Evolutionary conservation across 345 rosid species (phyloP).

Genomic region (Cochlearia excelsa): DNA sequence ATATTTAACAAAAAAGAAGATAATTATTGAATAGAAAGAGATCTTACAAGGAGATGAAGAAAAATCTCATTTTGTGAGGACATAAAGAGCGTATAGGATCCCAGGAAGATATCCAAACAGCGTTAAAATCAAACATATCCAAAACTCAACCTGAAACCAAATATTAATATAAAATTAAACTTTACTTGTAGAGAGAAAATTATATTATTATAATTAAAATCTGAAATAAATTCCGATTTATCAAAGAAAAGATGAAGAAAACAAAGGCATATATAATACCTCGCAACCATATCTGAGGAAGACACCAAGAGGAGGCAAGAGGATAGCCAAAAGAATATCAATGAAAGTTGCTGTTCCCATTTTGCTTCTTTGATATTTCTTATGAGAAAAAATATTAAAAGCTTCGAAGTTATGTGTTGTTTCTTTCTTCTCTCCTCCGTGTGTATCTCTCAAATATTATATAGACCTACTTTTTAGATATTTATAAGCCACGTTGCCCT

Average conservation of each 20-base stretch:
- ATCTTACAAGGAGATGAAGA: slow-evolving; percentile 28
- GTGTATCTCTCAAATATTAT: slow-evolving; percentile 12
- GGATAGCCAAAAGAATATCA: slow-evolving; percentile 67
- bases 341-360: slow-evolving; percentile 60
- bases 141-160: slow-evolving; percentile 57
- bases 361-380: too few species aligned
- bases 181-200: too few species aligned
- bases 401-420: slow-evolving; percentile 7
- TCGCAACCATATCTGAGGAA: slow-evolving; percentile 78
- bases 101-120: slow-evolving; percentile 76
- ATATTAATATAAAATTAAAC: not conserved
- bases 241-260: not conserved
- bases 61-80: slow-evolving; percentile 54
- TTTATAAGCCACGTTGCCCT: slow-evolving; percentile 30
- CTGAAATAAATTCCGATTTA: too few species aligned
- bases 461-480: slow-evolving; percentile 31
- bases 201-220: too few species aligned
- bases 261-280: slow-evolving; percentile 33
- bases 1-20: too few species aligned
- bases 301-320: slow-evolving; percentile 94
- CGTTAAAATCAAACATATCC: slow-evolving; percentile 82
- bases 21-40: not conserved
- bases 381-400: not conserved
- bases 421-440: not conserved
- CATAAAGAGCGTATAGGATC: slow-evolving; percentile 68